phyloP scores from a whole-genome alignment of 257 asterid genomes.

The Sherardia arvensis region DNA sequence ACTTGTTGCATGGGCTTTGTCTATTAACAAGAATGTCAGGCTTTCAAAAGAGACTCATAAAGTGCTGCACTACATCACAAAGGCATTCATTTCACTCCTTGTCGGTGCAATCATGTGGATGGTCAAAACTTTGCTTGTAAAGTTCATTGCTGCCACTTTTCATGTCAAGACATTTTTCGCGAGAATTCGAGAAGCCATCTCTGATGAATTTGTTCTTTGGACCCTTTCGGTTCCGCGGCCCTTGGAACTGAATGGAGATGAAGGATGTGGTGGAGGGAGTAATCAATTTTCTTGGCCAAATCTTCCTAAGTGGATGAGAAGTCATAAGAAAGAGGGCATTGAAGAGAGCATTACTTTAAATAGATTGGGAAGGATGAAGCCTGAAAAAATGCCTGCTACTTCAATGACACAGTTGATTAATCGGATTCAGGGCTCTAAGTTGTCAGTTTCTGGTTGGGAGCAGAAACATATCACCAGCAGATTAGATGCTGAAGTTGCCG shows the following conservation, averaged over 20 bases:
- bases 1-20: conserved; percentile 13
- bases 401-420: conserved; percentile 15
- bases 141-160: not conserved
- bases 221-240: conserved; percentile 11
- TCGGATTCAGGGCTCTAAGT: conserved; percentile 9
- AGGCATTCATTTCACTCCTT: conserved; percentile 11
- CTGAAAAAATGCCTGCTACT: conserved; percentile 11
- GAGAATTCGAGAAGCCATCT: not conserved
- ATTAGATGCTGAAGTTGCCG: not conserved
- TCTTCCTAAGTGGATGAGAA: no score
- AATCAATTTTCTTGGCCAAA: no score
- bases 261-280: not conserved
- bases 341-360: no score
- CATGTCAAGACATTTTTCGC: no score
- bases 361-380: no score
- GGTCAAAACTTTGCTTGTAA: conserved; percentile 1
- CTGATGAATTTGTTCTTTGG: conserved; percentile 4
- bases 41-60: not conserved
- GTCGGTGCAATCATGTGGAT: conserved; percentile 11
- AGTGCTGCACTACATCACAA: conserved; percentile 12
- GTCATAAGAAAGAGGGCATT: no score
- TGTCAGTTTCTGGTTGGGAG: no score
- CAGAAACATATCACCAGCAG: no score
- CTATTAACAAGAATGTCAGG: not conserved
- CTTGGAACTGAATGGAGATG: not conserved